Conservation (phyloP, 2,329 filamentous ascomycete species). For the Diaporthe destruens region DNA sequence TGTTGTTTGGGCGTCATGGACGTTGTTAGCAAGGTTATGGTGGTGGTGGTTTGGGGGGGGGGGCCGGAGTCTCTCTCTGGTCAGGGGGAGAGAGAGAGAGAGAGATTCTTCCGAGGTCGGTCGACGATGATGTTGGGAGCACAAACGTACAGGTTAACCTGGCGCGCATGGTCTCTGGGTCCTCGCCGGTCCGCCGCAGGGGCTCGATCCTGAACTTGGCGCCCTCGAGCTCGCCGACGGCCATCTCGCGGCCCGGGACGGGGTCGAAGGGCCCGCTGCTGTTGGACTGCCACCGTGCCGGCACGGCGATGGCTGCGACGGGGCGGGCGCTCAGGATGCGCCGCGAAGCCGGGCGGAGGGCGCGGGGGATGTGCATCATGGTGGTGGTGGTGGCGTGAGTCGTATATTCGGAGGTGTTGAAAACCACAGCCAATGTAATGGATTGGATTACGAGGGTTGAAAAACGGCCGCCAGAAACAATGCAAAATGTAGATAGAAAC, state of each 20-base stretch:
- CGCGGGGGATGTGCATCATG: constrained; percentile 38
- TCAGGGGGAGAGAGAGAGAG: no score
- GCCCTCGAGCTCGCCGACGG: constrained; percentile 88
- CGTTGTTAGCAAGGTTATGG: constrained; percentile 17
- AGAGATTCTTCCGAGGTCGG: no score
- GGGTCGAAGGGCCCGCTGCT: constrained; percentile 45
- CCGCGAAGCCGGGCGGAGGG: constrained; percentile 40
- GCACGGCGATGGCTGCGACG: constrained; percentile 31
- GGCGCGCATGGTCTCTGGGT: constrained; percentile 86
- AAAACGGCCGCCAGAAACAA: neutral
- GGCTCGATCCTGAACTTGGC: constrained; percentile 91
- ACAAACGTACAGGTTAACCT: constrained; percentile 76
- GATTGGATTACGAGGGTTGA: neutral
- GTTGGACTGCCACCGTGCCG: constrained; percentile 36
- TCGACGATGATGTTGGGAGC: no score
- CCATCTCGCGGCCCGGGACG: constrained; percentile 68
- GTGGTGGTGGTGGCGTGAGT: neutral
- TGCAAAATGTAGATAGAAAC: neutral
- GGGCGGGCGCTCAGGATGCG: constrained; percentile 42
- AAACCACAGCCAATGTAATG: neutral
- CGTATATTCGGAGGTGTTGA: neutral
- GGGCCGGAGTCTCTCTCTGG: no score
- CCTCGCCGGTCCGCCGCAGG: constrained; percentile 86
- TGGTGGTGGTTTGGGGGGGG: no score
- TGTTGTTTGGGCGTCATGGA: constrained; percentile 52